Base-by-base conservation (phyloP, 495 filamentous ascomycete genomes). In the Penicillium ucsense region DNA sequence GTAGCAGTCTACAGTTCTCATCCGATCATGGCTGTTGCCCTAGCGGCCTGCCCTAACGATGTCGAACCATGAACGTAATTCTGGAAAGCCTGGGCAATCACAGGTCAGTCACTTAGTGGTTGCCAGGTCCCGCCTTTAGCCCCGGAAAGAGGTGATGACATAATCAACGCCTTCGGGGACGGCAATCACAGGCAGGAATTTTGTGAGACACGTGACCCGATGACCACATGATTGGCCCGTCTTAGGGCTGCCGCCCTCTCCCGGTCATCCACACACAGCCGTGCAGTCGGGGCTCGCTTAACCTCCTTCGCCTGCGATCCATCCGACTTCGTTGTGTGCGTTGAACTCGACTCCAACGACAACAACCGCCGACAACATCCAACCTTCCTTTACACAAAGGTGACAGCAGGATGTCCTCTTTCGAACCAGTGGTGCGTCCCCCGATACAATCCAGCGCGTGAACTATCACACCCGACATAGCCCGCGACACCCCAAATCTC, bases 361-460 rank as follows among this genome's bases (percentile, higher is more conserved):
- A 70, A 73, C 68, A 69, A 72, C 66, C 66, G 66, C 66, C 69
- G 67, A 71, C 69, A 71, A 72, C 55, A 65, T 62, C 62, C 65
- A 65, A 69, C 62, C 64, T 63, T 60, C 62, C 62, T 63, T 66
- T 56, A 56, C 49, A 62, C 57, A 56, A 45, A 61, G 65, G 63
- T 65, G 72, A 68, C 61, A 67, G 76, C 86, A 94, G 79, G 78
- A 97, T 96, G 91, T 94, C 91, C 78, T 81, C 86, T 70, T 94
- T 94, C 78, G 91, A 97, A 77, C 79, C 84, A 74, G 89, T 95
- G 77, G 88, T 96, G 80, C 78, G 89, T 91, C 71, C 35, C 37
- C 42, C 36, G 48, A 50, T 41, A 29, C 48, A 20, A 35, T 33
- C 46, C 33, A 36, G 7, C 46, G 27, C 39, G 31, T n/a, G 41